Evolutionary conservation across 2,329 filamentous ascomycete species (phyloP), one percentile per base, ranked within the genome.

Genomic region (Exophiala oligosperma): DNA sequence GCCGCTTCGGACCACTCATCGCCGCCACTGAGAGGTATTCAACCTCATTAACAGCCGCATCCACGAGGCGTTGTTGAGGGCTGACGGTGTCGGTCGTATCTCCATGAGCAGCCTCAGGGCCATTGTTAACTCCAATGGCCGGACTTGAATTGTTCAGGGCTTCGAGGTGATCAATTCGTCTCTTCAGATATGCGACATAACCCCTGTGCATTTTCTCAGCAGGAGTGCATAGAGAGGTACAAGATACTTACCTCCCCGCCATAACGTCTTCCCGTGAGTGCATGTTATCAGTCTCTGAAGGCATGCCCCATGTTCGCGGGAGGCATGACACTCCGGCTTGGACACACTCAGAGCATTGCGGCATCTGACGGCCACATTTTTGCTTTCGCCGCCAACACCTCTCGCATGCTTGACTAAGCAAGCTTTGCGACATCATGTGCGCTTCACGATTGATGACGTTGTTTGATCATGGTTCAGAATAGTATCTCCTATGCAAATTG

Each of bases 351-450:
- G 38, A 6, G 51, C 51, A 53, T 6, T 44, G 7, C 29, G 51
- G 51, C n/a, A 4, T 43, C 29, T 53, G 51, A 2, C 51, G 51
- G 8, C 51, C 38, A 40, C 51, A 53, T 46, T 53, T 53, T 38
- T 53, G 51, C 32, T 53, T 53, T 46, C 51, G 44, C 12, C 51
- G 51, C 51, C 51, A 53, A 40, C 51, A 53, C 11, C 51, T 43
- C 38, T 53, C 37, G 21, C 51, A 53, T 26, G 51, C 51, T 46
- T 53, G 51, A 21, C 37, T 24, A 17, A 28, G 38, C 24, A 14
- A 12, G 11, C n/a, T 14, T 26, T 53, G 37, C 12, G 35, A n/a
- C 14, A 17, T 53, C 51, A 53, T 53, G 5, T 8, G 9, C 4
- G 49, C 26, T 24, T 29, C 4, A 35, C 32, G 32, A 9, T 1